Conservation (phyloP, 1,139 yeast species). For the Candida glucosophila region DNA sequence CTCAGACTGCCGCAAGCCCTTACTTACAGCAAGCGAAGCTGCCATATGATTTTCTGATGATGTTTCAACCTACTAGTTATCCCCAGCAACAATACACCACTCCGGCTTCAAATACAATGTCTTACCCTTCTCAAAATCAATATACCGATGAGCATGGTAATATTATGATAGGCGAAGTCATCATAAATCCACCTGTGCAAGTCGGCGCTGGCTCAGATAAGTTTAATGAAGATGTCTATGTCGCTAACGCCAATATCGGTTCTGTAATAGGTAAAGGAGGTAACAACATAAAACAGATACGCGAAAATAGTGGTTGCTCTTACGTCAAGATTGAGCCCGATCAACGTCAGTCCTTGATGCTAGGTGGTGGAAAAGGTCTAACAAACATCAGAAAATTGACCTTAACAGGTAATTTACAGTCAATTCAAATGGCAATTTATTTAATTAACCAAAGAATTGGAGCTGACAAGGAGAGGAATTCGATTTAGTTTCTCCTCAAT, state of each 20-base stretch:
- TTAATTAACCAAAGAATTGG: slow-evolving; percentile 72
- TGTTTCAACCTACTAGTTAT: slow-evolving; percentile 34
- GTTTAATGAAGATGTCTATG: slow-evolving; percentile 59
- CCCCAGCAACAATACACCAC: slow-evolving; percentile 26
- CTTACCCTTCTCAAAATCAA: slow-evolving; percentile 24
- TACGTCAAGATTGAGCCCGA: slow-evolving; percentile 62
- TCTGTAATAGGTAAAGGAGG: slow-evolving; percentile 86
- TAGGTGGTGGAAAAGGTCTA: slow-evolving; percentile 51
- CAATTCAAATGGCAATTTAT: slow-evolving; percentile 70
- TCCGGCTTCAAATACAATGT: slow-evolving; percentile 8
- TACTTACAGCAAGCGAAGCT: slow-evolving; percentile 12
- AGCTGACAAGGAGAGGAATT: slow-evolving; percentile 47
- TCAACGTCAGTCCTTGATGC: slow-evolving; percentile 36
- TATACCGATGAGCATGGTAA: slow-evolving; percentile 42
- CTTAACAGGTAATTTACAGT: slow-evolving; percentile 59
- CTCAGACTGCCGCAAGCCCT: slow-evolving; percentile 6
- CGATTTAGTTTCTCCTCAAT: no score
- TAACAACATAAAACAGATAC: slow-evolving; percentile 68
- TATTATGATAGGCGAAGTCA: slow-evolving; percentile 36
- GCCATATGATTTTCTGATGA: slow-evolving; percentile 33
- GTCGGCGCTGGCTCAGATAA: slow-evolving; percentile 34
- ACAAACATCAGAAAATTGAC: slow-evolving; percentile 58
- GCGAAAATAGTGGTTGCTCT: slow-evolving; percentile 66
- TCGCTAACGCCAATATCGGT: slow-evolving; percentile 75
- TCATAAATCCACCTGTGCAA: slow-evolving; percentile 32